phyloP scores from a whole-genome alignment of 305 asterid species.

The Striga hermonthica region DNA sequence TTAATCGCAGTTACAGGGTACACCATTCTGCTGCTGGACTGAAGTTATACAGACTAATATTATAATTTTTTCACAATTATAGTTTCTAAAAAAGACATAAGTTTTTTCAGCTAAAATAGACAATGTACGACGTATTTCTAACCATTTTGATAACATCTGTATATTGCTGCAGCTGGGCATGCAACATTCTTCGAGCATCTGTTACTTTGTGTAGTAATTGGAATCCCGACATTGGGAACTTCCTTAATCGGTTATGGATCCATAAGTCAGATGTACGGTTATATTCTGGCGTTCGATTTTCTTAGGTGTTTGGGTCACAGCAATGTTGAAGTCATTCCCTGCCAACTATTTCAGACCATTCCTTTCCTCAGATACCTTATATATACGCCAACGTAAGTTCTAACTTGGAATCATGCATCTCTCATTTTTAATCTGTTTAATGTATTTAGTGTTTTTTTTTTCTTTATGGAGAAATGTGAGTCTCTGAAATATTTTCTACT shows the following conservation, averaged over 20 bases:
- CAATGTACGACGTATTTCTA: too few relatives aligned
- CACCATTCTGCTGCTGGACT: too few relatives aligned
- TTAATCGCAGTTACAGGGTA: too few relatives aligned
- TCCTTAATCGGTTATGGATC: slow-evolving; percentile 70
- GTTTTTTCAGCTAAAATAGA: too few relatives aligned
- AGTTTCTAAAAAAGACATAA: too few relatives aligned
- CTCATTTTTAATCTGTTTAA: too few relatives aligned
- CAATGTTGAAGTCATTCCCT: slow-evolving; percentile 69
- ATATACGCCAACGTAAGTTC: slow-evolving; percentile 73
- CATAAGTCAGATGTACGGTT: slow-evolving; percentile 50
- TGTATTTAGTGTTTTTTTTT: too few relatives aligned
- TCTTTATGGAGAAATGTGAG: too few relatives aligned
- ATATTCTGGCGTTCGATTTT: slow-evolving; percentile 71
- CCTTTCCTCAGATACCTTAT: slow-evolving; percentile 64
- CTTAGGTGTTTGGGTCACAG: slow-evolving; percentile 79
- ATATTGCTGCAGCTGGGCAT: slow-evolving; percentile 57
- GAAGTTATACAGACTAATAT: too few relatives aligned
- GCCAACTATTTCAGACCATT: slow-evolving; percentile 40
- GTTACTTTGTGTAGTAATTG: slow-evolving; percentile 50
- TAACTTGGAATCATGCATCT: too few relatives aligned
- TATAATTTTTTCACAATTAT: too few relatives aligned
- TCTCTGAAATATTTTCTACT: not conserved
- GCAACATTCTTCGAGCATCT: slow-evolving; percentile 79
- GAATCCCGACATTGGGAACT: slow-evolving; percentile 72
- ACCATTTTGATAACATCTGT: too few relatives aligned